These are phyloP conservation scores for Leccinum subrobustum DNA, from an alignment of 1,284 basidiomycete species.

Conservation along the genomic window DNA sequence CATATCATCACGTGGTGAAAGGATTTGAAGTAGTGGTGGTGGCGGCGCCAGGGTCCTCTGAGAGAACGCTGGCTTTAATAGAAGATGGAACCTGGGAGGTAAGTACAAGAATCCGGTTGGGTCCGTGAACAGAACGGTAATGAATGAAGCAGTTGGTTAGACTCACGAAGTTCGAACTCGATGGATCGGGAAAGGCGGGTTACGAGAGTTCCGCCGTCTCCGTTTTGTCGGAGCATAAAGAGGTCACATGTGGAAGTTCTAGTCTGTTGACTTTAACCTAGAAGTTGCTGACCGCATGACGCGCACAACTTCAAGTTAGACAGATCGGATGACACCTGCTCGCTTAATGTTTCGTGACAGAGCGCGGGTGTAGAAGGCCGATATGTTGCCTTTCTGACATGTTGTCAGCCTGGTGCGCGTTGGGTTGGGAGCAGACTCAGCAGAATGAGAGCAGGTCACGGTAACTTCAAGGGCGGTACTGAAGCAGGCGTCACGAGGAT, in stretches of 20 bases:
- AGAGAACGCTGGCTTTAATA: neutral
- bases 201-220: neutral
- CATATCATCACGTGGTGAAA: too few relatives aligned
- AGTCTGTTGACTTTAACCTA: neutral
- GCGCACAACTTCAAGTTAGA: neutral
- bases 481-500: neutral
- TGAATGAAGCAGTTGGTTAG: neutral
- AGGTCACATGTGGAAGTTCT: neutral
- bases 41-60: neutral
- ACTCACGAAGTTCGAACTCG: neutral
- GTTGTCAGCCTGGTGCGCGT: neutral
- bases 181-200: neutral
- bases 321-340: neutral
- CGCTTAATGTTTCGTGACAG: neutral
- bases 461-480: neutral
- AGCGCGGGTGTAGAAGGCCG: neutral
- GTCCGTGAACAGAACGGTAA: neutral
- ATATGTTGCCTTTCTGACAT: neutral
- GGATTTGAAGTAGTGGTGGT: neutral
- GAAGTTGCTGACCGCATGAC: neutral
- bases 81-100: neutral
- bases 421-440: neutral
- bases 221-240: neutral
- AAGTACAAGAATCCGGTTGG: neutral
- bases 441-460: neutral